A percentile compares a stretch with the other conserved stretches of the same genome.
These are phyloP conservation scores for Penicillium waksmanii DNA, from an alignment of 495 filamentous ascomycete species.

Conservation along the genomic window DNA sequence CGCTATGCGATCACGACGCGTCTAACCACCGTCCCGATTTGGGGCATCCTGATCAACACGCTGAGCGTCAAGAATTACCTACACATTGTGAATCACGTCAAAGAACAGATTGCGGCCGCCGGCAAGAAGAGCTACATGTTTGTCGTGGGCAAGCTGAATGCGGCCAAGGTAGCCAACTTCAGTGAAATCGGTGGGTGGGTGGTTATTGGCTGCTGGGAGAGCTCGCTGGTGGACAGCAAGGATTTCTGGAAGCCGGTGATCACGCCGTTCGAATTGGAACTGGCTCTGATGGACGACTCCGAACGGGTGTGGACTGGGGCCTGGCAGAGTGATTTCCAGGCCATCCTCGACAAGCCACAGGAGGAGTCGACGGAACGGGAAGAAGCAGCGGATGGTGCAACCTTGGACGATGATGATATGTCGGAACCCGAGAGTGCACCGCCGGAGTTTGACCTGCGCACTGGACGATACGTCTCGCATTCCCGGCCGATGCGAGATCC, in stretches of 20 bases:
- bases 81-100: conserved; percentile 72
- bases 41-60: conserved; percentile 94
- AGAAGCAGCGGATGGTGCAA: conserved; percentile 27
- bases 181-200: conserved; percentile 95
- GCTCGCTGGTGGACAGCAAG: conserved; percentile 80
- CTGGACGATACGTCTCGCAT: conserved; percentile 81
- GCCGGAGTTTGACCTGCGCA: conserved; percentile 90
- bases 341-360: conserved; percentile 47
- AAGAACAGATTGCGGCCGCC: conserved; percentile 66
- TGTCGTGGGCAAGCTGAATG: conserved; percentile 94
- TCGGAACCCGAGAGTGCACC: conserved; percentile 71
- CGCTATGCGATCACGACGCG: conserved; percentile 85
- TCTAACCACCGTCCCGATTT: conserved; percentile 78
- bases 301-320: conserved; percentile 75
- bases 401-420: conserved; percentile 42
- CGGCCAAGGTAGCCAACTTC: conserved; percentile 96
- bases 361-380: conserved; percentile 27
- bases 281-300: conserved; percentile 71
- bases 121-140: conserved; percentile 96
- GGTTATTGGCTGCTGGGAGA: conserved; percentile 98
- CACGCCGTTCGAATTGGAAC: conserved; percentile 86
- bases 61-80: conserved; percentile 90
- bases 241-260: conserved; percentile 86
- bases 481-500: conserved; percentile 74
- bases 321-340: conserved; percentile 76